phyloP scores from a whole-genome alignment of 495 filamentous ascomycete genomes.

The Parachaetomium inaequale region DNA sequence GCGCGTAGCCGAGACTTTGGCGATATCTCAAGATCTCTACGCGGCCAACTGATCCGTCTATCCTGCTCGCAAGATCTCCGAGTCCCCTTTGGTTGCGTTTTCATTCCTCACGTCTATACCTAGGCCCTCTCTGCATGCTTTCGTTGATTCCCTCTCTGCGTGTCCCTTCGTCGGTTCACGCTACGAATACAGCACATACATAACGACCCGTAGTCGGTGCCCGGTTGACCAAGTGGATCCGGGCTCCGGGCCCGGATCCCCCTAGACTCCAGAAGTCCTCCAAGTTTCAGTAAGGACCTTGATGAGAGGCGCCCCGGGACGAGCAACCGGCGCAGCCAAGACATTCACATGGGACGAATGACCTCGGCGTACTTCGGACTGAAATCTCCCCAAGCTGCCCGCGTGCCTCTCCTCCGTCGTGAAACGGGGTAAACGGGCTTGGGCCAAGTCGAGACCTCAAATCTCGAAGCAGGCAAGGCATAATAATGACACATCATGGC shows the following conservation, averaged over 20 bases:
- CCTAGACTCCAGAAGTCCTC: neutral
- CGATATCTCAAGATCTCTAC: neutral
- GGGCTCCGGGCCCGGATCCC: too few species aligned
- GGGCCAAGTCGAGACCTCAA: neutral
- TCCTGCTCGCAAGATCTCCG: neutral
- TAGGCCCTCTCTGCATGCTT: too few species aligned
- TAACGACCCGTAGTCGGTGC: too few species aligned
- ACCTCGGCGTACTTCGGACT: neutral
- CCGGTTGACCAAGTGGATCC: neutral
- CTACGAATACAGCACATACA: too few species aligned
- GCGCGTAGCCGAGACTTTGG: neutral
- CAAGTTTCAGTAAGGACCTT: neutral
- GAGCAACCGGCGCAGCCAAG: neutral
- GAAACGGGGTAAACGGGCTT: neutral
- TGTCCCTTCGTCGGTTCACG: too few species aligned
- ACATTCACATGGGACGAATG: neutral
- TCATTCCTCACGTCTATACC: too few species aligned
- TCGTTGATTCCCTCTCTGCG: too few species aligned
- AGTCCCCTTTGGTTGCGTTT: too few species aligned
- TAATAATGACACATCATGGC: neutral
- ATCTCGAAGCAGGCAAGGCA: neutral
- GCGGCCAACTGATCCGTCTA: neutral
- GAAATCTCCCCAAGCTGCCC: neutral
- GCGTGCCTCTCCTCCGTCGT: neutral
- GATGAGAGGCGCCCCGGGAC: conserved; percentile 5